phyloP scores from a whole-genome alignment of 768 basidiomycete species.

The Suillus decipiens region DNA sequence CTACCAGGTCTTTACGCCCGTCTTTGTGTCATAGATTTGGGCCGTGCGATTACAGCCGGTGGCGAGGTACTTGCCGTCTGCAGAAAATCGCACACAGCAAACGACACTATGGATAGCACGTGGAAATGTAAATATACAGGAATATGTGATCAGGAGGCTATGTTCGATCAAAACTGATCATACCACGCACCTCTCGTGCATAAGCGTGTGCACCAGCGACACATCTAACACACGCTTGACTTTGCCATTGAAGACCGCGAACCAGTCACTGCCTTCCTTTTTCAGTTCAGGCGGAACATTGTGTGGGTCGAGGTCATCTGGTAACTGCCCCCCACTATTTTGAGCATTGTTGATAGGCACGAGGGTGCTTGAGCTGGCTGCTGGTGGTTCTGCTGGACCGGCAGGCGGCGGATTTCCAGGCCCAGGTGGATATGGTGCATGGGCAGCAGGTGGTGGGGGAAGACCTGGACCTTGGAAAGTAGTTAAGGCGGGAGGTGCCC shows the following conservation, averaged over 20 bases:
- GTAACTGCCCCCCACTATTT: slow-evolving; percentile 33
- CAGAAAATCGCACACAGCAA: slow-evolving; percentile 35
- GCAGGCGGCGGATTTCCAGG: slow-evolving; percentile 36
- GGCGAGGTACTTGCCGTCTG: slow-evolving; percentile 33
- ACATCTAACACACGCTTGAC: slow-evolving; percentile 52
- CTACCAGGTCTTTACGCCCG: slow-evolving; percentile 82
- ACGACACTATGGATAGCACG: slow-evolving; percentile 25
- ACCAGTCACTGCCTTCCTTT: slow-evolving; percentile 55
- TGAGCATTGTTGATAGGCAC: slow-evolving; percentile 29
- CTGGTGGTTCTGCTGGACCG: slow-evolving; percentile 25
- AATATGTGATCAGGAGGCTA: slow-evolving; percentile 5
- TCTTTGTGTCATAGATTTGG: slow-evolving; percentile 92
- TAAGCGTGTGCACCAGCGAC: slow-evolving; percentile 75
- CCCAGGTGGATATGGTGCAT: slow-evolving; percentile 32
- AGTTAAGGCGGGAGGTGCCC: slow-evolving; percentile 28
- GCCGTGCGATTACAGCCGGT: slow-evolving; percentile 84
- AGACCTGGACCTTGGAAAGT: slow-evolving; percentile 39
- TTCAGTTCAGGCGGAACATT: slow-evolving; percentile 19
- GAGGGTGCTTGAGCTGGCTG: slow-evolving; percentile 24
- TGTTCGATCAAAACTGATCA: slow-evolving; percentile 10
- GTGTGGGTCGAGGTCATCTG: slow-evolving; percentile 26
- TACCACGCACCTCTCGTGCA: slow-evolving; percentile 76
- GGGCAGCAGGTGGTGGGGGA: slow-evolving; percentile 35
- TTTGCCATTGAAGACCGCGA: slow-evolving; percentile 54
- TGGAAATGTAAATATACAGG: slow-evolving; percentile 6